Base-by-base conservation (phyloP, 1,139 yeast species). In the Pichia sorboxylosa region DNA sequence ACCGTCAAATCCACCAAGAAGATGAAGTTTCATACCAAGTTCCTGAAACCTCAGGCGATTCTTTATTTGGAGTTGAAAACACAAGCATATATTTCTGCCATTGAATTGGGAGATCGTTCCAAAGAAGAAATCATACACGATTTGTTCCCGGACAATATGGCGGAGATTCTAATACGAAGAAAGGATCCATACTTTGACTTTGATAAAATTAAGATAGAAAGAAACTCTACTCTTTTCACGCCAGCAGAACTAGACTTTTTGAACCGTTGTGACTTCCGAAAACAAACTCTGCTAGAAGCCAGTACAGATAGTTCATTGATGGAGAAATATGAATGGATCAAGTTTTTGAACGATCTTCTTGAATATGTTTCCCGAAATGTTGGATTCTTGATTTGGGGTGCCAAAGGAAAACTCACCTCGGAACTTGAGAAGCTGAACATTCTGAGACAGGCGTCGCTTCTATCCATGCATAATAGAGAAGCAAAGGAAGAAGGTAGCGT, bases 51-150 rank as follows among this genome's bases (percentile, higher is more conserved):
- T 6, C 94, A 82, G 45, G 85, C 94, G 0, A 74, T 72, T 3
- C 57, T 90, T 34, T 84, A 68, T 46, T 63, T 90, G 33, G 96
- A 90, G 46, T 64, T 90, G 49, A 90, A 90, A 52, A 90, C 98
- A 0, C 98, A 90, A 55, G 95, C 95, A 0, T 90, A 76, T 49
- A 85, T 90, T 17, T 78, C 95, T 0, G 94, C 94, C 0, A 58
- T 87, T 41, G 83, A 79, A 45, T 76, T 82, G 5, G 76, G 74
- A 8, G 85, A 77, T 38, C 57, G 77, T 40, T 65, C 83, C 3
- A 66, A 74, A 44, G 67, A 66, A 38, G 90, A 80, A 33, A 70
- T 84, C 8, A 58, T 87, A 41, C 77, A 82, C 40, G 84, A 77
- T 46, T 67, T 87, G 31, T 79, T 90, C 44, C 92, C 94, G 0